Percentiles rank a stretch among this genome's conserved stretches.
Evolutionary conservation across 495 filamentous ascomycete genomes (phyloP).

Genomic region (Mytilinidion resinicola): DNA sequence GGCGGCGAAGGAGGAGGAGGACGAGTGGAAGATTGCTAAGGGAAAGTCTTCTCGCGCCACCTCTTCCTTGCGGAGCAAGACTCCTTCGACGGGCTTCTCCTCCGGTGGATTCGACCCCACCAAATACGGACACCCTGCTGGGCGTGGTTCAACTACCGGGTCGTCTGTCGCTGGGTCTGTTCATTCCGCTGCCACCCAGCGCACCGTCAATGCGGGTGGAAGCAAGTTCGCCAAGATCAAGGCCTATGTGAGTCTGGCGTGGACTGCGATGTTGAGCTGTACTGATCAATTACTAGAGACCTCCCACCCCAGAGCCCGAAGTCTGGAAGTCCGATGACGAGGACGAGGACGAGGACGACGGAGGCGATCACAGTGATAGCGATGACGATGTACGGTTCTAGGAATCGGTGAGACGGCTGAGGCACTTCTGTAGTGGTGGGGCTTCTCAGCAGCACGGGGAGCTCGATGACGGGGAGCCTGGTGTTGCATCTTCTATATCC

Average conservation of each 20-base stretch:
- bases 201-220: background rate
- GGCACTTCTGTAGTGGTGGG: too few relatives aligned
- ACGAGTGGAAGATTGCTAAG: constrained; percentile 5
- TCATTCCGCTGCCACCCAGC: constrained; percentile 4
- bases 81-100: background rate
- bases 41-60: constrained; percentile 16
- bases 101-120: constrained; percentile 11
- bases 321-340: constrained; percentile 17
- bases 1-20: background rate
- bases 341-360: constrained; percentile 8
- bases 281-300: constrained; percentile 8
- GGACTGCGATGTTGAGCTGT: background rate
- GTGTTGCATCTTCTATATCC: too few relatives aligned
- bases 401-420: background rate
- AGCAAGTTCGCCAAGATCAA: constrained; percentile 18
- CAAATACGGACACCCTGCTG: constrained; percentile 12
- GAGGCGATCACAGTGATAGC: constrained; percentile 11
- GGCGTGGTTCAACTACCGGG: background rate
- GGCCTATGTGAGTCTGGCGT: constrained; percentile 14
- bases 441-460: too few relatives aligned
- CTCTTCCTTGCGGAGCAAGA: background rate
- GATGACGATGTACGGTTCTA: background rate
- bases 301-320: constrained; percentile 3
- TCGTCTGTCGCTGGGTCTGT: constrained; percentile 4
- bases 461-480: too few relatives aligned